phyloP scores from a whole-genome alignment of 352 stramenopile species.

The Pythium aphanidermatum region DNA sequence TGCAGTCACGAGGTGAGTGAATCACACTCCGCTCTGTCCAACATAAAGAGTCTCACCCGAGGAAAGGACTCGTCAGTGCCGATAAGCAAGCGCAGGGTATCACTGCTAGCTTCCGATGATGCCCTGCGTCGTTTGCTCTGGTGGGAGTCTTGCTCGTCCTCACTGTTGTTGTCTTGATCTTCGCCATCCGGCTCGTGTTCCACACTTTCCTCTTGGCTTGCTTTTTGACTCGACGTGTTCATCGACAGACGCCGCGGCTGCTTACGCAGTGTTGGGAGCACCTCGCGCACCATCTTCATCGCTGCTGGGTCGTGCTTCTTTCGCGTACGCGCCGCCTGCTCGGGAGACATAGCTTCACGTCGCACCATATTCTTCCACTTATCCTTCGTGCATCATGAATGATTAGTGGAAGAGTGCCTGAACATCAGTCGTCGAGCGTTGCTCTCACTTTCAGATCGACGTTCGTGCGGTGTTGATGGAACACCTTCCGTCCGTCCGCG shows the following conservation, averaged over 20 bases:
- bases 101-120: background rate
- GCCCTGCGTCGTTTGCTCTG: constrained; percentile 2
- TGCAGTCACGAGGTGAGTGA: background rate
- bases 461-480: constrained; percentile 43
- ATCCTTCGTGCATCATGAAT: constrained; percentile 13
- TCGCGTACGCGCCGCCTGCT: too few relatives aligned
- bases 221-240: too few relatives aligned
- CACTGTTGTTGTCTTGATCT: too few relatives aligned
- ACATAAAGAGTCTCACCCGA: background rate
- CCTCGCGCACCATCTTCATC: constrained; percentile 1
- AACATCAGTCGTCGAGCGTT: background rate
- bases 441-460: constrained; percentile 52
- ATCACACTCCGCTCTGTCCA: too few relatives aligned
- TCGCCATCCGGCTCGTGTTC: too few relatives aligned
- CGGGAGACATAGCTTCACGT: too few relatives aligned
- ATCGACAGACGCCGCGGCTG: too few relatives aligned
- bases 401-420: background rate
- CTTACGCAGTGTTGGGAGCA: too few relatives aligned
- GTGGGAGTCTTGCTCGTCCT: too few relatives aligned
- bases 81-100: constrained; percentile 2
- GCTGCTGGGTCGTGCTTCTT: background rate
- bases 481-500: constrained; percentile 26
- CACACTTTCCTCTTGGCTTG: too few relatives aligned
- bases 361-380: constrained; percentile 20
- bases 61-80: constrained; percentile 4